Evolutionary conservation across 805 yeast species (phyloP).

Genomic region (Lachancea sp.): DNA sequence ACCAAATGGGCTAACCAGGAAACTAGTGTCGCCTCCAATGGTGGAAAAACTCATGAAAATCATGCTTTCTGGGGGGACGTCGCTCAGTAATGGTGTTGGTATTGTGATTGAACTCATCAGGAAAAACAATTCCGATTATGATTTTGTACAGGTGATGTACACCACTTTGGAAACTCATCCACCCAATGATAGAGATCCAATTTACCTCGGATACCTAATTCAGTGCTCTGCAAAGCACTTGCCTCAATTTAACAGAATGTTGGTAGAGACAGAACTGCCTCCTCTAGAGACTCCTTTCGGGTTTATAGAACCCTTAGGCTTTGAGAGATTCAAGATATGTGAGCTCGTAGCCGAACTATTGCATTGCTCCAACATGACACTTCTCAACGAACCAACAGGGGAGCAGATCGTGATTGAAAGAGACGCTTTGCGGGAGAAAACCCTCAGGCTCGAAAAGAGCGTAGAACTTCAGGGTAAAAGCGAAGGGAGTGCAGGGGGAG

Average conservation of each 20-base stretch:
- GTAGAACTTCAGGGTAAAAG: constrained; percentile 5
- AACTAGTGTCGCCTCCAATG: constrained; percentile 71
- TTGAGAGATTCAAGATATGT: constrained; percentile 86
- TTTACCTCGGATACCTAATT: constrained; percentile 82
- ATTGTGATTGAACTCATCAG: constrained; percentile 90
- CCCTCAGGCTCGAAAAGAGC: constrained; percentile 18
- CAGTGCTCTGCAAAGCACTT: constrained; percentile 69
- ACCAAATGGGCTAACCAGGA: constrained; percentile 89
- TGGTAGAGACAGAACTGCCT: constrained; percentile 36
- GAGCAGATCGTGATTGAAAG: constrained; percentile 63
- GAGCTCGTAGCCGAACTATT: constrained; percentile 90
- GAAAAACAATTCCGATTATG: constrained; percentile 94
- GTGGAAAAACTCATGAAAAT: constrained; percentile 61
- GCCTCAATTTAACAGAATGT: constrained; percentile 56
- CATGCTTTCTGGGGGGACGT: constrained; percentile 80
- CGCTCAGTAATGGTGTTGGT: constrained; percentile 90
- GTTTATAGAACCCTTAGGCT: constrained; percentile 75
- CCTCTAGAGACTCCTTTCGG: constrained; percentile 41
- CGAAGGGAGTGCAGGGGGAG: constrained; percentile 2
- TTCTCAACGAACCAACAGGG: constrained; percentile 73
- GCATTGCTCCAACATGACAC: constrained; percentile 93
- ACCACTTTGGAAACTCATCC: constrained; percentile 84
- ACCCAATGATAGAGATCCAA: constrained; percentile 87
- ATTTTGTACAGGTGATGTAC: constrained; percentile 75
- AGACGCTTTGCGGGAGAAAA: constrained; percentile 49